Evolutionary conservation across 2,329 filamentous ascomycete genomes (phyloP).

Genomic region (Clonostachys chloroleuca): DNA sequence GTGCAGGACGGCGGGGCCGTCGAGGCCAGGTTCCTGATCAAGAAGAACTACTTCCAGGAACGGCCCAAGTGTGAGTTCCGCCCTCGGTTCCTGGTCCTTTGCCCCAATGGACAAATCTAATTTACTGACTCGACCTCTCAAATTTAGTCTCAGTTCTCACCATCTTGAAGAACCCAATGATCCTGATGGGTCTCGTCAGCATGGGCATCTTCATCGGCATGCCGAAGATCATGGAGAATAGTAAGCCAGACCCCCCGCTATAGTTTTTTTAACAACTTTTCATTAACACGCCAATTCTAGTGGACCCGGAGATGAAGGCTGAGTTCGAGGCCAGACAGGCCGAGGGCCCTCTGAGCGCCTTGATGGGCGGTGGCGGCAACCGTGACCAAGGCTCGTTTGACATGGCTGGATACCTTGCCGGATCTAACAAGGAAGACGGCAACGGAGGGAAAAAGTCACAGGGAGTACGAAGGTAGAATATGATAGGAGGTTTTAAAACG

Average conservation of each 20-base stretch:
- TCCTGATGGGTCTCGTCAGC: slow-evolving; percentile 81
- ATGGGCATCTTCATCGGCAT: slow-evolving; percentile 84
- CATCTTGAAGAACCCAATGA: slow-evolving; percentile 94
- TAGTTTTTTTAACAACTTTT: not conserved
- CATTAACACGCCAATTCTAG: slow-evolving; percentile 37
- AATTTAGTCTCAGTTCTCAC: slow-evolving; percentile 68
- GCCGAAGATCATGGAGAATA: slow-evolving; percentile 94
- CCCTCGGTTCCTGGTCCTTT: not conserved
- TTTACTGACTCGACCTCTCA: too few relatives aligned
- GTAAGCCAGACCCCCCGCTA: slow-evolving; percentile 48
- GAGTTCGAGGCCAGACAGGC: slow-evolving; percentile 92
- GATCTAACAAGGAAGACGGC: slow-evolving; percentile 37
- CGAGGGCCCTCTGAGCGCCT: slow-evolving; percentile 60
- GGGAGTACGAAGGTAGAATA: slow-evolving; percentile 26
- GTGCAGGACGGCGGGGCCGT: slow-evolving; percentile 40
- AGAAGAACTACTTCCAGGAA: slow-evolving; percentile 74
- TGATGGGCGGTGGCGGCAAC: slow-evolving; percentile 32
- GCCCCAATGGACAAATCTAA: not conserved
- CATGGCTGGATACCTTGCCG: slow-evolving; percentile 60
- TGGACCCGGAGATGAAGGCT: slow-evolving; percentile 93
- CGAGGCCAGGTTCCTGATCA: slow-evolving; percentile 55
- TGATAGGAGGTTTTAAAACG: not conserved
- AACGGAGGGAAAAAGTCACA: slow-evolving; percentile 13
- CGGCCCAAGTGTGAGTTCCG: slow-evolving; percentile 65
- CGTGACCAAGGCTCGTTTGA: slow-evolving; percentile 37